These are phyloP conservation scores for Scleroderma bovista DNA, from an alignment of 768 basidiomycete genomes.

Conservation along the genomic window DNA sequence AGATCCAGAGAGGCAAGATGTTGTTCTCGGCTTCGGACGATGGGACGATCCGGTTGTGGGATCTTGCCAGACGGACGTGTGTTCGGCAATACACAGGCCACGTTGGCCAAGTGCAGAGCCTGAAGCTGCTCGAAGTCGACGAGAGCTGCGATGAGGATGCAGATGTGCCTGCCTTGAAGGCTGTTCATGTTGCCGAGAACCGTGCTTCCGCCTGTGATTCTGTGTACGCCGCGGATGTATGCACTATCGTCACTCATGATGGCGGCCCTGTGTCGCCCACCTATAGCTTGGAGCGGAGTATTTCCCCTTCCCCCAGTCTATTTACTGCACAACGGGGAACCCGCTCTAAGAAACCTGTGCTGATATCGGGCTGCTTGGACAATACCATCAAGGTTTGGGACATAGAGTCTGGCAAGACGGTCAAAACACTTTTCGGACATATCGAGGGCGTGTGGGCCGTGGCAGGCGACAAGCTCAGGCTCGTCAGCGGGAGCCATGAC, in stretches of 20 bases:
- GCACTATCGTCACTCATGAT: constrained; percentile 27
- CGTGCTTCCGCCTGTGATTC: constrained; percentile 4
- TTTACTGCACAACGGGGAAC: neutral
- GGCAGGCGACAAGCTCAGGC: constrained; percentile 83
- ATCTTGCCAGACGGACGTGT: constrained; percentile 74
- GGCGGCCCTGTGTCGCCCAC: neutral
- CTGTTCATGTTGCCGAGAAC: constrained; percentile 11
- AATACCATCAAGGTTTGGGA: constrained; percentile 98
- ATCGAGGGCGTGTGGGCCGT: constrained; percentile 99
- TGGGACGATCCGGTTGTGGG: constrained; percentile 91
- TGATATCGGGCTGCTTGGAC: constrained; percentile 88
- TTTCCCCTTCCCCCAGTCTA: neutral
- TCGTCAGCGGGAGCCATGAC: constrained; percentile 93
- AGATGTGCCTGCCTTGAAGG: constrained; percentile 6
- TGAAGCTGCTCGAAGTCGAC: constrained; percentile 71
- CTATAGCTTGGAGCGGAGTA: neutral
- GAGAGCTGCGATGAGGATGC: constrained; percentile 35
- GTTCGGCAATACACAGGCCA: constrained; percentile 84
- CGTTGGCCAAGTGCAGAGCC: constrained; percentile 90
- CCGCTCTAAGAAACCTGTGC: constrained; percentile 51
- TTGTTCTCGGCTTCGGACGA: constrained; percentile 97
- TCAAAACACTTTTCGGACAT: constrained; percentile 89
- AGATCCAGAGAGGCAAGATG: constrained; percentile 85
- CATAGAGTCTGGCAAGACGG: constrained; percentile 73
- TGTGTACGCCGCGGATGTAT: constrained; percentile 16